phyloP scores from a whole-genome alignment of 169 alveolate species.

The Eimeria sp. region DNA sequence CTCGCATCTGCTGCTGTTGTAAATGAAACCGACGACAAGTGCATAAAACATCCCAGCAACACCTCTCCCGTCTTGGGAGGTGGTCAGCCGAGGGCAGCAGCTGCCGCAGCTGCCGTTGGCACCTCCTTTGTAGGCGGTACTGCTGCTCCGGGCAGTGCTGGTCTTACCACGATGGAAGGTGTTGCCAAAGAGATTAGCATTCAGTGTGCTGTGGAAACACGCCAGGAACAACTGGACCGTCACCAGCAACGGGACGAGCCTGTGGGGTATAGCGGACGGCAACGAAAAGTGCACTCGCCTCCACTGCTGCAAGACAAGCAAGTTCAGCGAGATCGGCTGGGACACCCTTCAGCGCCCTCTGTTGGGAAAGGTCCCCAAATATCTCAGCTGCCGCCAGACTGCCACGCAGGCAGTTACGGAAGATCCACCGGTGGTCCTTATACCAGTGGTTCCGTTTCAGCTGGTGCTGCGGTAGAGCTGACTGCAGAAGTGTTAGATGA shows the following conservation, averaged over 20 bases:
- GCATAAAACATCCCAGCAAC: background rate
- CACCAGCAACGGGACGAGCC: background rate
- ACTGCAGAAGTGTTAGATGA: conserved; percentile 32
- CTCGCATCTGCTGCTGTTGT: background rate
- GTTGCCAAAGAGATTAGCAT: background rate
- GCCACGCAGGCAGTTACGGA: background rate
- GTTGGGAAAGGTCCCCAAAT: background rate
- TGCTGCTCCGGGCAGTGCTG: background rate
- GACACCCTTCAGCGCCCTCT: background rate
- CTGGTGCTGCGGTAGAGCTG: conserved; percentile 35
- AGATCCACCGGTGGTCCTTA: background rate
- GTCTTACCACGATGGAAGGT: background rate
- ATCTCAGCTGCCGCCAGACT: background rate
- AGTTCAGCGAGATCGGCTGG: background rate
- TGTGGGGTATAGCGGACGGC: background rate
- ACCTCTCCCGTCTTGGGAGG: background rate
- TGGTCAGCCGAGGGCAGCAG: background rate
- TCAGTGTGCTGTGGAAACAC: background rate
- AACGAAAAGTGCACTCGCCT: background rate
- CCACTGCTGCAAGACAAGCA: background rate
- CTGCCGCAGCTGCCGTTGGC: background rate
- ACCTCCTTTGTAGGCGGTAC: background rate
- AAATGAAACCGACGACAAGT: background rate
- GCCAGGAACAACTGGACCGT: background rate
- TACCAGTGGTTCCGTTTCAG: background rate